Conservation (phyloP, 2,329 filamentous ascomycete species). For the Exophiala calicioides region DNA sequence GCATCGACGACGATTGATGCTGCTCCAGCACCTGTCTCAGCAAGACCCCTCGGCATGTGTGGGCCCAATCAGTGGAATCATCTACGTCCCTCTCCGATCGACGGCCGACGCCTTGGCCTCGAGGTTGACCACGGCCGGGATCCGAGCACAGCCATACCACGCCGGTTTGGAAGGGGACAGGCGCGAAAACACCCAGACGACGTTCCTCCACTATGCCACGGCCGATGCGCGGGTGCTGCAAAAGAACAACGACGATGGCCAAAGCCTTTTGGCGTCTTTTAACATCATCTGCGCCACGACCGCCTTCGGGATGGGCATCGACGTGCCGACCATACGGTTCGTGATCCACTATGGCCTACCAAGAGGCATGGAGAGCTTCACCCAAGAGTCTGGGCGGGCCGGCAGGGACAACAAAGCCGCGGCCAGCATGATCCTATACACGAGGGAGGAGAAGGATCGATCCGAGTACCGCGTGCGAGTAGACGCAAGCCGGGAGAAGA, state of each 20-base stretch:
- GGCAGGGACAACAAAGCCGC: constrained; percentile 86
- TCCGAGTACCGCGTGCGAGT: constrained; percentile 13
- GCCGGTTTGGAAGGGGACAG: constrained; percentile 70
- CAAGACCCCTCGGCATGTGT: constrained; percentile 26
- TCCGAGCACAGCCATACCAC: constrained; percentile 50
- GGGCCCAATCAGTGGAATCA: constrained; percentile 47
- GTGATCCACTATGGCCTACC: constrained; percentile 93
- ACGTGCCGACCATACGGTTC: constrained; percentile 92
- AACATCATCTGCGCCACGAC: constrained; percentile 94
- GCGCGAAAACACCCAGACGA: constrained; percentile 58
- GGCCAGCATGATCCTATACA: constrained; percentile 88
- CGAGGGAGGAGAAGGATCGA: constrained; percentile 78
- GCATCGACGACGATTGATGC: constrained; percentile 65
- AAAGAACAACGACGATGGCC: constrained; percentile 20
- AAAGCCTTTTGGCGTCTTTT: constrained; percentile 58
- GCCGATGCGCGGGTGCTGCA: constrained; percentile 20
- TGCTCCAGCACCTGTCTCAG: constrained; percentile 45
- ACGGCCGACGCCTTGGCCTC: constrained; percentile 44
- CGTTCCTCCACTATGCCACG: constrained; percentile 28
- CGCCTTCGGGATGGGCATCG: constrained; percentile 97
- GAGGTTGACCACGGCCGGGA: constrained; percentile 36
- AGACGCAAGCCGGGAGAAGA: constrained; percentile 32
- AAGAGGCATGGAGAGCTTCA: constrained; percentile 93
- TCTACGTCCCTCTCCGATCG: constrained; percentile 48
- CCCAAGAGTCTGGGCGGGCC: constrained; percentile 90